phyloP scores from a whole-genome alignment of 768 basidiomycete species.

The Sarcodon sp. region DNA sequence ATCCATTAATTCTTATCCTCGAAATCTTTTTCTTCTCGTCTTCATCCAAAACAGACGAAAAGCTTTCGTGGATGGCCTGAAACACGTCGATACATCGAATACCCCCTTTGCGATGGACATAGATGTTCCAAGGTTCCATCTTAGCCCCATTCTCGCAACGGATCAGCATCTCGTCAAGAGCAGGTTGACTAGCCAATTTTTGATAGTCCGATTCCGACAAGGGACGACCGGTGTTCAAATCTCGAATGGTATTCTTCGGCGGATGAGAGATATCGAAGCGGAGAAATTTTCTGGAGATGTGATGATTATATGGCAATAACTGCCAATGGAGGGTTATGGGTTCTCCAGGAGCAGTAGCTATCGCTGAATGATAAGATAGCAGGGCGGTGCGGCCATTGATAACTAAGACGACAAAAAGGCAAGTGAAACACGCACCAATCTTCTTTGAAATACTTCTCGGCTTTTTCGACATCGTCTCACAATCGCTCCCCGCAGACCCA shows the following conservation, averaged over 20 bases:
- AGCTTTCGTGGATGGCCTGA: slow-evolving; percentile 8
- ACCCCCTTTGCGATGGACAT: slow-evolving; percentile 5
- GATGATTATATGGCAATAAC: background rate
- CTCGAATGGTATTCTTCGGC: background rate
- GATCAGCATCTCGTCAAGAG: background rate
- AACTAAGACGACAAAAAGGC: background rate
- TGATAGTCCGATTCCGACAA: background rate
- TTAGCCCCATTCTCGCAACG: background rate
- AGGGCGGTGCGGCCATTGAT: background rate
- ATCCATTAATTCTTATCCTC: background rate
- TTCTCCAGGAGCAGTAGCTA: background rate
- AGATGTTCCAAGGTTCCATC: slow-evolving; percentile 5
- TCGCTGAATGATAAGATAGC: background rate
- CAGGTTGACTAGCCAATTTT: background rate
- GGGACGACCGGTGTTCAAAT: background rate
- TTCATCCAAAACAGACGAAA: slow-evolving; percentile 4
- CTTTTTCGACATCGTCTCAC: background rate
- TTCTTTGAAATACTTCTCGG: background rate
- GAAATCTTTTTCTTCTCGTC: slow-evolving; percentile 3
- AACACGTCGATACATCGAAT: slow-evolving; percentile 8
- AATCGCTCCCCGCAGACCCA: background rate
- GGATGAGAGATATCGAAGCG: background rate
- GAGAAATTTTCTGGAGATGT: background rate
- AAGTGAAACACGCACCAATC: background rate
- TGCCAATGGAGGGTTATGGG: background rate